Percentiles rank a stretch among this genome's conserved stretches.
Conservation (phyloP, 345 rosid species). For the Ceriops tagal region DNA sequence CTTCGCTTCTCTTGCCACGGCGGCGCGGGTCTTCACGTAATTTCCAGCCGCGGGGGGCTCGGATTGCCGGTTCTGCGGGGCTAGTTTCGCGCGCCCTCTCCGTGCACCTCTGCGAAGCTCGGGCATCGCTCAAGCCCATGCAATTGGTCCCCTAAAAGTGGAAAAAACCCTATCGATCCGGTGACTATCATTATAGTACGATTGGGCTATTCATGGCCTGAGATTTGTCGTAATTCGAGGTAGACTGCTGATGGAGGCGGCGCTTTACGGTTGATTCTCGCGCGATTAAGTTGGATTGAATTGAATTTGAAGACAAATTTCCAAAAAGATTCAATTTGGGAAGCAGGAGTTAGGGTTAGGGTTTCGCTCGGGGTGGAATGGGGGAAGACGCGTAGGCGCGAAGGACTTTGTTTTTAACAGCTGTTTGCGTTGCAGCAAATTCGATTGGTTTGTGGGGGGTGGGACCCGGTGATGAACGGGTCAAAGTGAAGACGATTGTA, state of each 20-base stretch:
- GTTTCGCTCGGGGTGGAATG: not conserved
- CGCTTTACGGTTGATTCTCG: not conserved
- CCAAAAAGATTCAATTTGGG: not conserved
- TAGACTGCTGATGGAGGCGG: too few species aligned
- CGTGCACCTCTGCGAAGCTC: slow-evolving; percentile 27
- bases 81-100: slow-evolving; percentile 61
- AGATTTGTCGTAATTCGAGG: not conserved
- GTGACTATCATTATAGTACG: slow-evolving; percentile 20
- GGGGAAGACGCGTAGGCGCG: too few species aligned
- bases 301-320: not conserved
- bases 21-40: slow-evolving; percentile 41
- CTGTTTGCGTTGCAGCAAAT: too few species aligned
- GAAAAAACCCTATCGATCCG: not conserved
- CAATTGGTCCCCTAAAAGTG: slow-evolving; percentile 8
- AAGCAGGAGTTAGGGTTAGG: not conserved
- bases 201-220: slow-evolving; percentile 5
- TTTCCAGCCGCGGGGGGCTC: slow-evolving; percentile 8
- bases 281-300: not conserved
- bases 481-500: too few species aligned
- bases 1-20: slow-evolving; percentile 26
- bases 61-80: slow-evolving; percentile 25
- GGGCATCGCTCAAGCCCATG: slow-evolving; percentile 29
- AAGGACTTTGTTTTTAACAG: too few species aligned
- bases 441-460: too few species aligned
- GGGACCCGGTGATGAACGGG: too few species aligned